Evolutionary conservation across 2,329 filamentous ascomycete species (phyloP), one percentile per base, ranked within the genome.

Genomic region (Cyclaneusma minus): DNA sequence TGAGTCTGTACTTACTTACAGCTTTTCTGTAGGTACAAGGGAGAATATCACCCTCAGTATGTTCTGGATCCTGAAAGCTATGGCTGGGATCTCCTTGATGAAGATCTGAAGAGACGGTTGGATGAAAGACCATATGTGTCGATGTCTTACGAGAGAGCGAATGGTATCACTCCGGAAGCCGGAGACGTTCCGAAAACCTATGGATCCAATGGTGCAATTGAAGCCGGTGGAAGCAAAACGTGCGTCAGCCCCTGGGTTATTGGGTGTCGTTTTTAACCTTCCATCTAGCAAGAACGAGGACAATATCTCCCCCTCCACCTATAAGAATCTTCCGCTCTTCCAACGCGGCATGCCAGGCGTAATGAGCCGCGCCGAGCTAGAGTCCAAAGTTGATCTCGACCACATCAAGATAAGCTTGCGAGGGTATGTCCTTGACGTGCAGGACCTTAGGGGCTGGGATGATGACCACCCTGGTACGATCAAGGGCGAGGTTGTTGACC

Each of bases 1-100:
- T n/a, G n/a, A n/a, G n/a, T n/a, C n/a, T n/a, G n/a, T n/a, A n/a
- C n/a, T n/a, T n/a, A n/a, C n/a, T n/a, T n/a, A n/a, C n/a, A n/a
- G n/a, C n/a, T n/a, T n/a, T n/a, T n/a, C n/a, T n/a, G n/a, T n/a
- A n/a, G n/a, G 39, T 89, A 89, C 56, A 89, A 89, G 55, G 76
- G 73, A 31, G 75, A 84, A 43, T 89, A 80, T 46, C 58, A 62
- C 7, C 80, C 79, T 2, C 77, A 83, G 43, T 68, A 74, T 41
- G 62, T 89, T 7, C 60, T 87, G 7, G 76, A 85, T 36, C 75
- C 77, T 0, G 66, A 72, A 34, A 63, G 61, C 0, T 56, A 74
- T 35, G 45, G 51, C 6, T 83, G 77, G 76, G 57, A 73, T 35
- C 53, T 55, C 0, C 45, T 82, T 4, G 35, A 43, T 34, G 49